Evolutionary conservation across 345 rosid genomes (phyloP), one percentile per base, ranked within the genome.

Genomic region (Eucalyptus cladocalyx): DNA sequence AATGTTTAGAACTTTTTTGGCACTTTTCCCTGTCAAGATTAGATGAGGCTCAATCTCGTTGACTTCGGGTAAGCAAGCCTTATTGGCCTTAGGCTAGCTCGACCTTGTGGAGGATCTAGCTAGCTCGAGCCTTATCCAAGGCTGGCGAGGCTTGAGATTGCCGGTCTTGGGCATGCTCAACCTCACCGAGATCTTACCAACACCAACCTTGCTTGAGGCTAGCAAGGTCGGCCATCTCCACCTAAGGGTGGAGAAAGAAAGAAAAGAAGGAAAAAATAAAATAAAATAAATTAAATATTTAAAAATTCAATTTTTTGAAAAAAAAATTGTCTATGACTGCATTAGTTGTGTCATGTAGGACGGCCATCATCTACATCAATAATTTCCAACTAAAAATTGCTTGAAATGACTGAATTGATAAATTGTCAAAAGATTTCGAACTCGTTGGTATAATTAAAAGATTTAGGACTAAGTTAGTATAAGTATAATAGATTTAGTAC

Each of bases 301-400:
- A 56, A 56, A 56, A 56, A 7, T 53, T 53, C 4, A 18, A 7
- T 7, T 53, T 56, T 56, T 54, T 9, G 6, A 23, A 54, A 54
- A 54, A 53, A 2, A 23, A 4, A 21, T 21, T 54, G 5, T 54
- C 60, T 8, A 54, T 7, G 28, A 3, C 0, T 8, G 0, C 5
- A 0, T 21, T 0, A 0, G 0, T 9, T 12, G 0, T 54, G 26
- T 2, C 11, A 7, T 8, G 1, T 23, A 54, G 2, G 4, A 54
- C 0, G 0, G 2, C 11, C 5, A 4, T 0, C 2, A 0, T 54
- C 3, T 23, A 23, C 28, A 54, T 23, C 0, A 56, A 56, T 8
- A 56, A 56, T 56, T 9, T 56, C 12, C 12, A 56, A 56, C 0
- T 2, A 23, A 56, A 54, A 56, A 56, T 56, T 54, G 11, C 2